Evolutionary conservation across 2,329 filamentous ascomycete species (phyloP), one percentile per base, ranked within the genome.

Genomic region (Arthroderma sp.): DNA sequence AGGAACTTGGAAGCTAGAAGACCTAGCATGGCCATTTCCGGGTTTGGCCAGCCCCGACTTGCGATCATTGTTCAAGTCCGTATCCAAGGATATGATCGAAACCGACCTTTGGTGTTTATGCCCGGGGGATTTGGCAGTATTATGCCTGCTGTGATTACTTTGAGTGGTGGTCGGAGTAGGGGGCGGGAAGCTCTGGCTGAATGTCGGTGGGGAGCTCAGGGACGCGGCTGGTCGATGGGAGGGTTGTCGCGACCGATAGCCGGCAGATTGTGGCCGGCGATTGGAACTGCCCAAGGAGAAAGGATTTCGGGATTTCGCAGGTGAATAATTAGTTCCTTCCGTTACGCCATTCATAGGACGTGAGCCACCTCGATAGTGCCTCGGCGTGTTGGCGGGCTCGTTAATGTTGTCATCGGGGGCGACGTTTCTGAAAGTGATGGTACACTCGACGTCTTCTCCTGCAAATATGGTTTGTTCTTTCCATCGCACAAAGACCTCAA

Each of bases 401-500:
- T 64, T 58, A 38, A 56, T 55, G 44, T 51, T 53, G 48, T 53
- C 58, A 34, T 66, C 67, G 41, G 74, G 63, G 29, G 74, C 70
- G 41, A 88, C 75, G 62, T 98, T 98, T 67, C 83, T 89, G 69
- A 98, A 98, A 42, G 85, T 95, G 63, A 98, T 94, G 53, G 81
- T 87, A 67, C 91, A 96, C 68, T 88, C 85, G 59, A 96, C 77
- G 59, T 94, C 83, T 71, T 98, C 91, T 65, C 91, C 91, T 46
- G 91, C 85, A 67, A 96, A 98, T 57, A 98, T 85, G 50, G 85
- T 88, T 63, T 89, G 81, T 61, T 94, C 85, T 63, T 86, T 83
- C 84, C 89, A 98, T 68, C 82, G 81, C 64, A 98, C 85, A 63
- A 89, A 94, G 65, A 95, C 89, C 64, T 88, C 84, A 62, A 98